Evolutionary conservation across 2,329 filamentous ascomycete genomes (phyloP).

Genomic region (Colletotrichum orbiculare): DNA sequence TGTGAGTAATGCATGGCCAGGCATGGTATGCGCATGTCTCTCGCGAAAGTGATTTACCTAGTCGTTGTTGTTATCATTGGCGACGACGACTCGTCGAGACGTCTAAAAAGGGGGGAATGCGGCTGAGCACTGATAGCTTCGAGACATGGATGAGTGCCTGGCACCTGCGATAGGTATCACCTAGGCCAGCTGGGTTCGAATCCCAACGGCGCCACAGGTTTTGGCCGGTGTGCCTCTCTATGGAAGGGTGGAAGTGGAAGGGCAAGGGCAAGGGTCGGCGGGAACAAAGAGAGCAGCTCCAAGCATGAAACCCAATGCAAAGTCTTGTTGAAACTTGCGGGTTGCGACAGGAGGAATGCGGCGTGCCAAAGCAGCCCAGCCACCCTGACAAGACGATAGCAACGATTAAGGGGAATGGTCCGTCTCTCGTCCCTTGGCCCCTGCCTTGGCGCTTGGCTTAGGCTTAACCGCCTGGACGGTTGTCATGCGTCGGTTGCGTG

Average conservation of each 20-base stretch:
- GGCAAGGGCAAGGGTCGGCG: not conserved
- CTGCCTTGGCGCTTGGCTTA: not conserved
- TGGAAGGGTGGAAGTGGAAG: not conserved
- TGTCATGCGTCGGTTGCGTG: conserved; percentile 21
- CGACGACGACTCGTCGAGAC: not conserved
- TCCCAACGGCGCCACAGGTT: too few relatives aligned
- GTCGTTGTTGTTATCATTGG: not conserved
- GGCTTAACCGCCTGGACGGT: conserved; percentile 30
- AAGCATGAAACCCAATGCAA: conserved; percentile 35
- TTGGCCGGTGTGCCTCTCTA: too few relatives aligned
- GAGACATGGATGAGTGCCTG: conserved; percentile 1
- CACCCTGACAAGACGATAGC: conserved; percentile 12
- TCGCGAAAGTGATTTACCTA: not conserved
- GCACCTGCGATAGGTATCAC: not conserved
- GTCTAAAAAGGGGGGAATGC: conserved; percentile 3
- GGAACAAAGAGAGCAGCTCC: conserved; percentile 15
- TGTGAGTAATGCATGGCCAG: not conserved
- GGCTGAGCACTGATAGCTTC: conserved; percentile 27
- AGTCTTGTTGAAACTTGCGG: conserved; percentile 31
- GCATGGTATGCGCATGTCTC: conserved; percentile 6
- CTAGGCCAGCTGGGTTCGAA: not conserved
- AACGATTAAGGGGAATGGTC: too few relatives aligned
- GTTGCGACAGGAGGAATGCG: conserved; percentile 16
- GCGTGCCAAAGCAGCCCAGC: not conserved
- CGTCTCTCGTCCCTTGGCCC: too few relatives aligned